Base-by-base conservation (phyloP, 148 eudicot species). In the Oxyria digyna region DNA sequence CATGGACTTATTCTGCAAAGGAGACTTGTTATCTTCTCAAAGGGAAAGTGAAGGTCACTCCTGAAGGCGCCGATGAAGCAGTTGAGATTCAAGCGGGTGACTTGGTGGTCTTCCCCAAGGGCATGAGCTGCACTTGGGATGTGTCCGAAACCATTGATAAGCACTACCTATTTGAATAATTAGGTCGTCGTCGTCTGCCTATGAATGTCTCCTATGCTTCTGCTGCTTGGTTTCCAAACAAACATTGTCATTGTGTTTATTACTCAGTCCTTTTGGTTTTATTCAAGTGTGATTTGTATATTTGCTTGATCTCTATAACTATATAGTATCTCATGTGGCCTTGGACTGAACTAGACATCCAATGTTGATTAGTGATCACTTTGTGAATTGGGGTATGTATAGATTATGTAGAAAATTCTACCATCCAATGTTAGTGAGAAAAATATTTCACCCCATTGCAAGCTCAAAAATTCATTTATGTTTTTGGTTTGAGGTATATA, bases 101-200 rank as follows among this genome's bases (percentile, higher is more conserved):
- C 76, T 79, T 94, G 75, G 97, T 94, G 21, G 89, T 79, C 46
- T 94, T 94, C 70, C 99, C 97, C 0, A 81, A 87, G 74, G 99
- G 96, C 40, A 90, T 94, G 96, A 87, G 84, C 68, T 94, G 99
- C 86, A 94, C 92, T 76, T 94, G 99, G 99, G 97, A 94, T 76
- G 97, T 88, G 55, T 88, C 99, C 0, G 92, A 88, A 83, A 71
- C 89, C 32, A 91, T 94, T 12, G 97, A 90, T 78, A 90, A 90
- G 85, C 92, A 94, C 72, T 90, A 94, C 78, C 77, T 76, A 9
- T 94, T 93, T 73, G 98, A 86, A 13, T 93, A 78, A 77, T 18
- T 31, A 29, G 35, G 5, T 6, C 35, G n/a, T n/a, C n/a, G n/a
- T n/a, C n/a, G n/a, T n/a, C n/a, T n/a, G n/a, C 38, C 38, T 35